phyloP scores from a whole-genome alignment of 2,329 filamentous ascomycete species.

The Tolypocladium pustulatum region DNA sequence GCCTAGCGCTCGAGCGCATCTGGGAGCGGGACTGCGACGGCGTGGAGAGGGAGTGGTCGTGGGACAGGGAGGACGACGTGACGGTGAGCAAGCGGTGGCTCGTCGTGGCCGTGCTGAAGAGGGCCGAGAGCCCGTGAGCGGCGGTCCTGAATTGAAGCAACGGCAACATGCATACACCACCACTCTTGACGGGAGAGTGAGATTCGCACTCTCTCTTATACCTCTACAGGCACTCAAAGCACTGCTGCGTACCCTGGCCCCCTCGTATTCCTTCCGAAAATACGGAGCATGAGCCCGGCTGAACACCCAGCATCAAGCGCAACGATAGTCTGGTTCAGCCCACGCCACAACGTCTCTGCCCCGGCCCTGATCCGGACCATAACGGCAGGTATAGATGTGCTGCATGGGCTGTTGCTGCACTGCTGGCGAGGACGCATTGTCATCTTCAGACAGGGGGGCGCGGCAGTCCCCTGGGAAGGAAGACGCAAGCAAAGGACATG shows the following conservation, averaged over 20 bases:
- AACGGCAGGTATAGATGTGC: neutral
- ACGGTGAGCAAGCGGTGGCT: conserved; percentile 60
- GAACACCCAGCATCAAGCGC: neutral
- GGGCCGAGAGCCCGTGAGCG: conserved; percentile 5
- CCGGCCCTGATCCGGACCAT: neutral
- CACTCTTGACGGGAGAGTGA: neutral
- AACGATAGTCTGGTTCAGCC: neutral
- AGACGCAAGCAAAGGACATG: no score
- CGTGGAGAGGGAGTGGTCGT: conserved; percentile 47
- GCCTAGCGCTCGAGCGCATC: conserved; percentile 42
- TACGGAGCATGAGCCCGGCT: neutral
- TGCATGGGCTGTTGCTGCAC: neutral
- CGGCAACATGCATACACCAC: neutral
- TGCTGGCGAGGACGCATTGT: no score
- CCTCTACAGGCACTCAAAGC: neutral
- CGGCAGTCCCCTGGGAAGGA: no score
- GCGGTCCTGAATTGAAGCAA: neutral
- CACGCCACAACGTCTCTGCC: neutral
- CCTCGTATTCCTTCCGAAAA: neutral
- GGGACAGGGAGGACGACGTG: conserved; percentile 53
- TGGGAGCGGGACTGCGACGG: conserved; percentile 62
- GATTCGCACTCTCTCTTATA: neutral
- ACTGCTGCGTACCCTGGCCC: neutral
- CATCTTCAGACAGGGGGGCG: no score
- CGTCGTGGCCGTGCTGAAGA: conserved; percentile 45